Conservation (phyloP, 2,329 filamentous ascomycete genomes). For the Trichoderma simmonsii region DNA sequence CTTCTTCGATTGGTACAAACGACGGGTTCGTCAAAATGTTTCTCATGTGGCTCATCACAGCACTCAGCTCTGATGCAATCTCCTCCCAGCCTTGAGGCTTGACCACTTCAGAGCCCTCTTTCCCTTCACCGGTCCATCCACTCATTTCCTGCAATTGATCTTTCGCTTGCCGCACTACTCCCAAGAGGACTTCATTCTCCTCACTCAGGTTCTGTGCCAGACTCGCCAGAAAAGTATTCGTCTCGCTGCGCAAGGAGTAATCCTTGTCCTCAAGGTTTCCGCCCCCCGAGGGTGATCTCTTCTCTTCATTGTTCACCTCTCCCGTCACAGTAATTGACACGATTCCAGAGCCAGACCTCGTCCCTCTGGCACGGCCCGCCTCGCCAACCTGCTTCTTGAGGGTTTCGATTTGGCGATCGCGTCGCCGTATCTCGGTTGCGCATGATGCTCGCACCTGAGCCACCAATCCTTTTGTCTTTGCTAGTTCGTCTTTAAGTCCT, state of each 20-base stretch:
- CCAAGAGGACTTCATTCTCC: conserved; percentile 82
- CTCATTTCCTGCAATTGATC: conserved; percentile 68
- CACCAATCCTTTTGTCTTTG: conserved; percentile 73
- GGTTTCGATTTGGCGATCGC: conserved; percentile 83
- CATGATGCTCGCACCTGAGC: conserved; percentile 83
- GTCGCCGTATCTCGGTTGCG: conserved; percentile 84
- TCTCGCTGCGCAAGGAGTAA: conserved; percentile 78
- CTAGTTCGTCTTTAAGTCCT: conserved; percentile 79
- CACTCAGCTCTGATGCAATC: conserved; percentile 70
- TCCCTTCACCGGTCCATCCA: conserved; percentile 46
- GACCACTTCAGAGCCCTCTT: conserved; percentile 31
- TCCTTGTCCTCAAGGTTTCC: conserved; percentile 37
- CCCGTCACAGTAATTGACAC: conserved; percentile 57
- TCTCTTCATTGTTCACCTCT: conserved; percentile 48
- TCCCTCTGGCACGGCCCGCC: conserved; percentile 59
- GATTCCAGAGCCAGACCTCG: conserved; percentile 51
- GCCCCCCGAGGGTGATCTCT: conserved; percentile 30
- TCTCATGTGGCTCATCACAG: conserved; percentile 75
- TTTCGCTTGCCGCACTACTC: conserved; percentile 68
- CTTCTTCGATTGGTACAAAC: conserved; percentile 92
- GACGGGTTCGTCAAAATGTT: conserved; percentile 89
- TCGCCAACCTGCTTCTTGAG: conserved; percentile 84
- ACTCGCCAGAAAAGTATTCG: conserved; percentile 84
- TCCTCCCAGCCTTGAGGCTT: conserved; percentile 54
- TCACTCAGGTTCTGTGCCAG: conserved; percentile 80